Evolutionary conservation across 768 basidiomycete species (phyloP), one percentile per base, ranked within the genome.

Genomic region (Neoboletus magnificus): DNA sequence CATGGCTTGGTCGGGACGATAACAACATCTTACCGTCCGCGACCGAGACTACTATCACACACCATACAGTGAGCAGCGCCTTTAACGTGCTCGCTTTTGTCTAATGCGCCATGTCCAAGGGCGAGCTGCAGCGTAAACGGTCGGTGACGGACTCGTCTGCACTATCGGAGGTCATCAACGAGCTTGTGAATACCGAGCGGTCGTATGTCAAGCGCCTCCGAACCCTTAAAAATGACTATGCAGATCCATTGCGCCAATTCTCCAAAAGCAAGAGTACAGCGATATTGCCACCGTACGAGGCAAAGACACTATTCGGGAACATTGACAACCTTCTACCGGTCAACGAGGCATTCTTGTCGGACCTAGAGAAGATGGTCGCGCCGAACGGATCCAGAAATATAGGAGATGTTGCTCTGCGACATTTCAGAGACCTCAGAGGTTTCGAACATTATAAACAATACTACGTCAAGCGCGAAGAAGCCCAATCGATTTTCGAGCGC

Each of bases 401-500:
- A 8, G 95, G 93, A 11, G 93, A 95, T 66, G 86, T 96, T 46
- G 85, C 87, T 22, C 73, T 96, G 55, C 82, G 81, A 55, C 94
- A 98, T 76, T 91, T 98, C 73, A 91, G 87, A 65, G 85, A 88
- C 18, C 71, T 87, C 37, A 77, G 80, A 50, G 92, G 91, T 3
- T 96, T 98, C 65, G 93, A 97, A 62, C 86, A 89, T 59, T 98
- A 97, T 71, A 88, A 83, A 63, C 86, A 88, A 62, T 98, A 93
- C 72, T 95, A 96, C 62, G 82, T 84, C 62, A 94, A 95, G 68
- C 85, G 93, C 48, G 95, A 96, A 73, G 93, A 96, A 64, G 93
- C 93, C 0, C 95, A 96, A 68, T 71, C 77, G 32, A 91, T 94
- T 22, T 93, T 96, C 65, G 89, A 91, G 70, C 80, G 84, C 49